Evolutionary conservation across 2,329 filamentous ascomycete genomes (phyloP), one percentile per base, ranked within the genome.

Genomic region (Arachnopeziza araneosa): DNA sequence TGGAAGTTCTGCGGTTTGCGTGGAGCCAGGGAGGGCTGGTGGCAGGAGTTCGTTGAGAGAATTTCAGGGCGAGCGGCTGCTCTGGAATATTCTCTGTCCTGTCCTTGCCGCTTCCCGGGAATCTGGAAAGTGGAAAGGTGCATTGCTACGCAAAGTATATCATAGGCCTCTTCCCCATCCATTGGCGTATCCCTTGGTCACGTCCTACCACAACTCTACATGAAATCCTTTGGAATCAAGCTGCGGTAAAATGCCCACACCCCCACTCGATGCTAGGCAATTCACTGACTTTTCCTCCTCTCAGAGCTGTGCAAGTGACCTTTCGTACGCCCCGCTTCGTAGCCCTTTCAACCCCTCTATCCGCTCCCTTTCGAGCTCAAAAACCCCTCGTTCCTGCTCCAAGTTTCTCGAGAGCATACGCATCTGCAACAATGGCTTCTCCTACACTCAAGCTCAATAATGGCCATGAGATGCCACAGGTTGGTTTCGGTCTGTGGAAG

Each of bases 401-500:
- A 5, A 59, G 54, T 63, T 60, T 56, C 55, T 32, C 49, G 30
- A 50, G 49, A 58, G 49, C 54, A 36, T 44, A 44, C 36, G 36
- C 36, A 44, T 7, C 36, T 44, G 36, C 36, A 44, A 62, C 58
- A 50, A 75, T 74, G 71, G 60, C 70, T 55, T 60, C 67, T 19
- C 68, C 74, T 54, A 77, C 72, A 22, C 68, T 80, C 66, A 79
- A 76, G 65, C 75, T 81, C 58, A 78, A 75, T 64, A 76, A 72
- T 61, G 79, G 79, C 65, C 70, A 77, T 64, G 69, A 79, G 63
- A 85, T 85, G 82, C 83, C 83, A 54, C 77, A 82, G 61, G 83
- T 86, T 55, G 84, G 84, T 66, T 85, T 86, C 69, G 84, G 83
- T 56, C 78, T 90, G 49, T 90, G 87, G 87, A 90, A 90, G 74